A percentile compares a stretch with the other conserved stretches of the same genome.
phyloP scores from a whole-genome alignment of 305 asterid genomes.

The Plantago coronopus region DNA sequence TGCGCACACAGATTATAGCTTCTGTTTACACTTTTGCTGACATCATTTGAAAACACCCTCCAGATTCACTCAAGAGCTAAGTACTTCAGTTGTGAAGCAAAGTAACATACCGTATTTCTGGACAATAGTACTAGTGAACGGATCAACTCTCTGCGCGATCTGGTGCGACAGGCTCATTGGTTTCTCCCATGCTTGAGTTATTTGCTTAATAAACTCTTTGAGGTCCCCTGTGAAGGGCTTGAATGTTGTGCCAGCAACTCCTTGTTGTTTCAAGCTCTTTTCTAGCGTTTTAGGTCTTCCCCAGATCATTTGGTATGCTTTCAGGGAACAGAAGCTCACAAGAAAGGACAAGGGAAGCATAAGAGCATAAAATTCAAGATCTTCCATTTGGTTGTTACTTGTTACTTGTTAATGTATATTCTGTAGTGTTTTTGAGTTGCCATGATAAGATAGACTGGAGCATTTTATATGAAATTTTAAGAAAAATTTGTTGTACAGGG shows the following conservation, averaged over 20 bases:
- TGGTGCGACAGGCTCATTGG: conserved; percentile 42
- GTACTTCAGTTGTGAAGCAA: not conserved
- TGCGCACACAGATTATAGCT: too few relatives aligned
- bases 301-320: conserved; percentile 31
- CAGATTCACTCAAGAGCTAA: not conserved
- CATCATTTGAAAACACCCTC: not conserved
- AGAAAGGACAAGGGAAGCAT: conserved; percentile 21
- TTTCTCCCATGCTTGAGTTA: conserved; percentile 44
- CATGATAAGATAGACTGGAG: too few relatives aligned
- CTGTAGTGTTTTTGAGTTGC: too few relatives aligned
- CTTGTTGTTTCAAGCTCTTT: conserved; percentile 32
- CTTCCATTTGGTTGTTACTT: conserved; percentile 26
- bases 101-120: conserved; percentile 34
- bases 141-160: conserved; percentile 40
- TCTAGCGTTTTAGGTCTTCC: conserved; percentile 42
- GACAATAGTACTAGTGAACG: conserved; percentile 35
- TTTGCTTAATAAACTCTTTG: conserved; percentile 30
- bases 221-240: conserved; percentile 37
- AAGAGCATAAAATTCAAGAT: conserved; percentile 22
- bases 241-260: conserved; percentile 38
- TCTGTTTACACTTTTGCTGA: too few relatives aligned
- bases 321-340: conserved; percentile 23
- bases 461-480: conserved; percentile 3
- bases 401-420: too few relatives aligned
- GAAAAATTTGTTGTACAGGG: conserved; percentile 4